Evolutionary conservation across 805 yeast genomes (phyloP).

Genomic region (Vanderwaltozyma yarrowii): DNA sequence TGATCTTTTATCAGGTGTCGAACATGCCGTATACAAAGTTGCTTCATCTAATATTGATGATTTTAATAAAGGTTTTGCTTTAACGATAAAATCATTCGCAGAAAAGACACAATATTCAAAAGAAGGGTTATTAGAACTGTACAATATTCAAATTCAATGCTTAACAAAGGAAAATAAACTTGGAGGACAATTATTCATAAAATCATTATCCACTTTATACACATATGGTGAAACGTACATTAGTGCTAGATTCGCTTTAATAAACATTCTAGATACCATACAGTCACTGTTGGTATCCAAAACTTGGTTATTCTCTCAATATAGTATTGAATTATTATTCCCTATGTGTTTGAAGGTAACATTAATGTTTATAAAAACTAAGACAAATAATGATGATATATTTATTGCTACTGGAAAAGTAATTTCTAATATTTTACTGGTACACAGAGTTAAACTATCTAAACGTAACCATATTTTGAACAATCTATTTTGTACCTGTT

Average conservation of each 20-base stretch:
- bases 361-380: neutral
- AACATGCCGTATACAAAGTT: slow-evolving; percentile 4
- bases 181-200: slow-evolving; percentile 21
- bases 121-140: slow-evolving; percentile 16
- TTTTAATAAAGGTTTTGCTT: slow-evolving; percentile 14
- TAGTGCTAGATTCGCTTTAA: slow-evolving; percentile 1
- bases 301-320: slow-evolving; percentile 55
- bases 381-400: slow-evolving; percentile 17
- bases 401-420: slow-evolving; percentile 37
- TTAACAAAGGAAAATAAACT: slow-evolving; percentile 15
- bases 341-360: slow-evolving; percentile 17
- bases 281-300: slow-evolving; percentile 38
- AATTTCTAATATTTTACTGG: slow-evolving; percentile 50
- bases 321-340: slow-evolving; percentile 47
- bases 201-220: slow-evolving; percentile 25
- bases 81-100: slow-evolving; percentile 8
- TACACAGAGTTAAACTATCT: slow-evolving; percentile 59
- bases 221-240: slow-evolving; percentile 11
- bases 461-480: slow-evolving; percentile 65
- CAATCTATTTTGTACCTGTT: slow-evolving; percentile 37
- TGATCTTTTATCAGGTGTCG: slow-evolving; percentile 15
- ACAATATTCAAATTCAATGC: slow-evolving; percentile 8
- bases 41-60: slow-evolving; percentile 3
- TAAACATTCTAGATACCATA: slow-evolving; percentile 25
- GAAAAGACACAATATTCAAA: slow-evolving; percentile 2